phyloP scores from a whole-genome alignment of 2,329 filamentous ascomycete genomes.

The Neonectria coccinea region DNA sequence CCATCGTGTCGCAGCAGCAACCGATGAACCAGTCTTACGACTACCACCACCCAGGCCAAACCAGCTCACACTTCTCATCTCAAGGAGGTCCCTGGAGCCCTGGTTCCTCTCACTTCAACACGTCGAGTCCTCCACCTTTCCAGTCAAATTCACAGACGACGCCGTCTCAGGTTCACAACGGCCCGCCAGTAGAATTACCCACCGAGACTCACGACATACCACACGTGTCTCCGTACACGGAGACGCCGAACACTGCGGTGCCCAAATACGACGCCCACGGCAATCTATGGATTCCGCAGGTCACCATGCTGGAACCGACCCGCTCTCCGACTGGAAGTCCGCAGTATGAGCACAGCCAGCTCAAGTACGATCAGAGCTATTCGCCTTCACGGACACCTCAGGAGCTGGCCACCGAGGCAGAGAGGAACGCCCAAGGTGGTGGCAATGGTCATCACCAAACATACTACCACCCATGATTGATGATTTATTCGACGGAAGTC shows the following conservation, averaged over 20 bases:
- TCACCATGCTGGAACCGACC: slow-evolving; percentile 47
- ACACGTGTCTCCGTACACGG: slow-evolving; percentile 33
- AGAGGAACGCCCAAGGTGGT: slow-evolving; percentile 28
- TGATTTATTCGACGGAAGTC: not conserved
- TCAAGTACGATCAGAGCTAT: slow-evolving; percentile 36
- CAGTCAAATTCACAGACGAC: slow-evolving; percentile 34
- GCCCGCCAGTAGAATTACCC: slow-evolving; percentile 47
- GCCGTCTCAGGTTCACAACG: slow-evolving; percentile 34
- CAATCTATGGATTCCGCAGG: slow-evolving; percentile 50
- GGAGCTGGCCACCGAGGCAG: slow-evolving; percentile 38
- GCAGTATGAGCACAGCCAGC: slow-evolving; percentile 34
- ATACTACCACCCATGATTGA: slow-evolving; percentile 42
- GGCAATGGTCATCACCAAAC: slow-evolving; percentile 38
- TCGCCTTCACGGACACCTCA: slow-evolving; percentile 39
- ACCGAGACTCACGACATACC: slow-evolving; percentile 28
- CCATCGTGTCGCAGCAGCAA: slow-evolving; percentile 38
- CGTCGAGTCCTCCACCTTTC: slow-evolving; percentile 36
- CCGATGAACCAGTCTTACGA: slow-evolving; percentile 41
- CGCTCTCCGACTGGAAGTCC: slow-evolving; percentile 37
- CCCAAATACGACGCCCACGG: slow-evolving; percentile 49
- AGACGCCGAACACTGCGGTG: slow-evolving; percentile 31
- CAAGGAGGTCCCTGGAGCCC: slow-evolving; percentile 43
- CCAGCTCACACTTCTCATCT: slow-evolving; percentile 37
- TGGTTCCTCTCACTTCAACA: slow-evolving; percentile 38
- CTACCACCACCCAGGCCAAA: slow-evolving; percentile 42